Conservation (phyloP, 768 basidiomycete genomes). For the Albatrellus ellisii region DNA sequence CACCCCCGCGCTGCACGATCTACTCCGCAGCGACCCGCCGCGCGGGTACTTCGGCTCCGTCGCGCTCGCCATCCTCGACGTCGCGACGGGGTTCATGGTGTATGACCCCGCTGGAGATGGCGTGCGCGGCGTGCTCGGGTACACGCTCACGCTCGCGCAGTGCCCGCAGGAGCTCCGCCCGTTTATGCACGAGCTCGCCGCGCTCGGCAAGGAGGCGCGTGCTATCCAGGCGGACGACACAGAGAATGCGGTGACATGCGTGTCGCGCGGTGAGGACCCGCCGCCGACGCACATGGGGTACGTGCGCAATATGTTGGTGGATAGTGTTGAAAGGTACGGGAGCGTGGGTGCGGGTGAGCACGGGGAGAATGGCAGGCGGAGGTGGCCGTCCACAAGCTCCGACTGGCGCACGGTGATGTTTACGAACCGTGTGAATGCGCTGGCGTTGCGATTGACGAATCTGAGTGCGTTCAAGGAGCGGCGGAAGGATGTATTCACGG, state of each 20-base stretch:
- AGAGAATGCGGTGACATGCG: slow-evolving; percentile 29
- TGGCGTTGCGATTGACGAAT: slow-evolving; percentile 58
- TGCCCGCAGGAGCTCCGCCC: slow-evolving; percentile 53
- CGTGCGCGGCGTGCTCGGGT: slow-evolving; percentile 39
- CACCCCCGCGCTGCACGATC: slow-evolving; percentile 35
- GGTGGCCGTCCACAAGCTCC: slow-evolving; percentile 32
- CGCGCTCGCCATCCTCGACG: slow-evolving; percentile 57
- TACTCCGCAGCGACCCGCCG: slow-evolving; percentile 49
- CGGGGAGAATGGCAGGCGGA: too few species aligned
- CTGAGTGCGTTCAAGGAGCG: slow-evolving; percentile 61
- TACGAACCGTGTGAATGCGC: slow-evolving; percentile 62
- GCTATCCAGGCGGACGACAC: slow-evolving; percentile 44
- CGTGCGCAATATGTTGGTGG: slow-evolving; percentile 40
- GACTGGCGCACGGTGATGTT: slow-evolving; percentile 58
- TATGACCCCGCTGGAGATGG: slow-evolving; percentile 34
- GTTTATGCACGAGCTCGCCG: slow-evolving; percentile 51
- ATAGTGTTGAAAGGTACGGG: too few species aligned
- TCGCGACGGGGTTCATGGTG: slow-evolving; percentile 41
- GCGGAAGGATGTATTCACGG: slow-evolving; percentile 57
- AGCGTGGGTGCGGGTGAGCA: too few species aligned
- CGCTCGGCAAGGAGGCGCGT: slow-evolving; percentile 37
- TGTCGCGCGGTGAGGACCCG: slow-evolving; percentile 23
- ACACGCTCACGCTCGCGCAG: slow-evolving; percentile 37
- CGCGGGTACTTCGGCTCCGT: slow-evolving; percentile 78
- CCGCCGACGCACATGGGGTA: slow-evolving; percentile 40